Evolutionary conservation across 2,329 filamentous ascomycete genomes (phyloP).

Genomic region (Colletotrichum sp.): DNA sequence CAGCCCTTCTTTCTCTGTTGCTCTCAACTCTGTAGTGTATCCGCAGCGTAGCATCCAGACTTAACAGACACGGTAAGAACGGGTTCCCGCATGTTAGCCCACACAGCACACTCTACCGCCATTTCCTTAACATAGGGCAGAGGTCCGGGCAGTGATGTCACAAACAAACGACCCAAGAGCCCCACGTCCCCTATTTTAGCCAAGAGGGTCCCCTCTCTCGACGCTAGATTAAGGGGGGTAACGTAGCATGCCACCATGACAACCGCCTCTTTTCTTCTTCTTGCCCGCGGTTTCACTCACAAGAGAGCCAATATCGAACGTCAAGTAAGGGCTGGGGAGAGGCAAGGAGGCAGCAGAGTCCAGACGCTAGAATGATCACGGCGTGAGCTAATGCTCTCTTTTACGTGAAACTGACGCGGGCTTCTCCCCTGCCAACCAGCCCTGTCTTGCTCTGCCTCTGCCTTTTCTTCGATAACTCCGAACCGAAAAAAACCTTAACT

Average conservation of each 20-base stretch:
- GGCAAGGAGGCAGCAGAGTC: not conserved
- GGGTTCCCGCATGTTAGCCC: not conserved
- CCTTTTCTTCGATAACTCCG: not conserved
- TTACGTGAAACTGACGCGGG: not conserved
- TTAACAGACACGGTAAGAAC: not conserved
- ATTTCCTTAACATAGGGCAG: not conserved
- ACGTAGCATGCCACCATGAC: not conserved
- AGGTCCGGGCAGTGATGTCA: constrained; percentile 2
- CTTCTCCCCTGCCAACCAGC: not conserved
- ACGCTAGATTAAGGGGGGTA: constrained; percentile 4
- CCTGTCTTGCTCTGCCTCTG: not conserved
- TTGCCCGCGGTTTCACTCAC: not conserved
- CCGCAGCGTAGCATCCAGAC: not conserved
- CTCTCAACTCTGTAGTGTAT: not conserved
- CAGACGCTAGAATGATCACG: not conserved
- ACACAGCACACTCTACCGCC: not conserved
- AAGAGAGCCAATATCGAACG: not conserved
- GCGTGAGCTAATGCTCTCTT: not conserved
- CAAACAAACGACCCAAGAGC: not conserved
- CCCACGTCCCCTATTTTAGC: constrained; percentile 8
- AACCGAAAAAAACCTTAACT: not conserved
- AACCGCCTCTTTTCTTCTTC: not conserved
- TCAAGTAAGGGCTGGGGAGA: not conserved
- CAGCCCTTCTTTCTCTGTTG: not conserved
- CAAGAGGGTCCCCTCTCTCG: not conserved